Evolutionary conservation across 1,139 yeast genomes (phyloP), one percentile per base, ranked within the genome.

Genomic region (Blastobotrys illinoisensis): DNA sequence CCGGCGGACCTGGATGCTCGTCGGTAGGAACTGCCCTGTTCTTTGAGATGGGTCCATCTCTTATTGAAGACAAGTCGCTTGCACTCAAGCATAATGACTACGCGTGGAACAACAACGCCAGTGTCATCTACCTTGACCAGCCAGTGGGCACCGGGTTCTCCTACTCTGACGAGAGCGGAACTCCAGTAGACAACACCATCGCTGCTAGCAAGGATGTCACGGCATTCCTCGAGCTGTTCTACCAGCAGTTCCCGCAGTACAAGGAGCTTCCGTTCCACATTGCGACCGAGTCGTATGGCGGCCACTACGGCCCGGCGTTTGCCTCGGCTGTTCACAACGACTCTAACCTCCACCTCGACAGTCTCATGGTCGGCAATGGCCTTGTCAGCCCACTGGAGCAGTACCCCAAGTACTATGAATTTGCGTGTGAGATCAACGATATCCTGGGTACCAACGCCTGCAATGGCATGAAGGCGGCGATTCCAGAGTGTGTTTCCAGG

Each of bases 251-350:
- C 75, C 86, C 88, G 14, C 77, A 84, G 60, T 84, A 82, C 65
- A 60, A 71, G 48, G 62, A 70, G n/a, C 77, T 79, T 60, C 78
- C 77, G 47, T 87, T 88, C 79, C 95, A 88, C 69, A 84, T 88
- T 68, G 83, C 95, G 53, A 96, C 96, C 57, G 96, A 88, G 71
- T 85, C 93, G 11, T 88, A 88, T 65, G 96, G 89, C 44, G 96
- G 96, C 47, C 95, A 87, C 70, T 88, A 88, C 68, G 82, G 88
- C 60, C 96, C 96, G 24, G 81, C 78, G 23, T 83, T 88, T 70
- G 93, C 93, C 16, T 74, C 79, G 49, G 95, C 86, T 67, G 86
- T 88, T 59, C 71, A 86, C 58, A 83, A 82, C 11, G 69, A 81
- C 9, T 46, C 45, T 7, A 51, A 51, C 9, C 44, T 88, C 68